These are phyloP conservation scores for Cercospora sp. DNA, from an alignment of 2,329 filamentous ascomycete genomes.

Conservation along the genomic window DNA sequence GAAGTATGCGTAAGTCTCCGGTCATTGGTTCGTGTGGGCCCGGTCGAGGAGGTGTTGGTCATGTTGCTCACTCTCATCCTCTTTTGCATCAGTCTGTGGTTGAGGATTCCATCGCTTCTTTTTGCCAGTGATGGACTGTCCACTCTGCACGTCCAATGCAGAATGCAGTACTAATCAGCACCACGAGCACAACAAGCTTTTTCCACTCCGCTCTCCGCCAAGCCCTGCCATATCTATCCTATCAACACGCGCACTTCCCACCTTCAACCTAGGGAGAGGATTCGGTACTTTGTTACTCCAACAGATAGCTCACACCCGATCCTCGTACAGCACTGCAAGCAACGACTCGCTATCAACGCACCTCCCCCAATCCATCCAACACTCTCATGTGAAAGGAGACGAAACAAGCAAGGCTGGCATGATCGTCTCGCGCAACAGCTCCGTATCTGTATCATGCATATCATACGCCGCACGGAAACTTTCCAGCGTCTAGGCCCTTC, in stretches of 20 bases:
- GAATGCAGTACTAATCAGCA: background rate
- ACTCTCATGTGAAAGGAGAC: background rate
- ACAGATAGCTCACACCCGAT: background rate
- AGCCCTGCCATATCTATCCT: background rate
- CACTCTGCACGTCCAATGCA: background rate
- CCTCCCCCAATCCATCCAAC: background rate
- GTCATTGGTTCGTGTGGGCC: background rate
- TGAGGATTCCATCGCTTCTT: background rate
- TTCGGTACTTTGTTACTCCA: background rate
- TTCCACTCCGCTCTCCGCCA: background rate
- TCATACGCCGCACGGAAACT: background rate
- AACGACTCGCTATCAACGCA: conserved; percentile 6
- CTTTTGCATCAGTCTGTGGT: background rate
- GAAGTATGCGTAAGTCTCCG: background rate
- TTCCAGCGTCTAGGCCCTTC: background rate
- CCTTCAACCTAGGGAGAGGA: background rate
- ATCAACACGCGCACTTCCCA: background rate
- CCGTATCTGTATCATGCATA: background rate
- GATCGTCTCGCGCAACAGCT: background rate
- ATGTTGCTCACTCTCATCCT: background rate
- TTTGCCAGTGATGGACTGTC: background rate
- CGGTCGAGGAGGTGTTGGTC: background rate
- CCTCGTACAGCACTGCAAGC: background rate
- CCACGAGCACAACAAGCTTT: background rate
- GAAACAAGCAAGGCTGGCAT: background rate